Base-by-base conservation (phyloP, 1,284 basidiomycete genomes). In the Trametes polyzona region DNA sequence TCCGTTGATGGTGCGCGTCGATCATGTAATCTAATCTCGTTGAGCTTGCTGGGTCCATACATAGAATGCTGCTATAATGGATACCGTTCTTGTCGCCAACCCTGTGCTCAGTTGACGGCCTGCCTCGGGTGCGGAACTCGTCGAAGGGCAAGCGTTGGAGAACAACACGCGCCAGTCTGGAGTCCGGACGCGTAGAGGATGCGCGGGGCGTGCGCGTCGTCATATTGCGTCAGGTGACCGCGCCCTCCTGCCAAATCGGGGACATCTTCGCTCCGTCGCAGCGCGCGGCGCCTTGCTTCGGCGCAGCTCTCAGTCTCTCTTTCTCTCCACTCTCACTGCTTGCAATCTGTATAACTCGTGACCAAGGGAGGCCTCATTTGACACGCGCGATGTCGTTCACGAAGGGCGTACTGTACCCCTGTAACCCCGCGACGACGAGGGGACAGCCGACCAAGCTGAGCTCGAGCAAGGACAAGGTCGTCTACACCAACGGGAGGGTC, bases 401-500 rank as follows among this genome's bases (percentile, higher is more conserved):
- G 69, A 74, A 69, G 65, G 69, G 72, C 19, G 78, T 75, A 12
- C 59, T 93, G 21, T 92, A 87, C 69, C 85, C 93, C 4, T 83
- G 86, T 59, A 92, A 90, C 67, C 93, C 93, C 4, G 76, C 76
- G 27, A 93, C 93, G 1, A 75, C 83, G 32, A 82, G 92, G 21
- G 93, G 90, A 14, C 74, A 76, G 53, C 82, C 90, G 4, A 95
- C 93, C 23, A 96, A 95, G 76, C 83, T 98, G 52, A 86, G 86
- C 69, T 84, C 91, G 19, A 84, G 83, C 67, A 93, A 93, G 65
- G 89, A 92, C 71, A 95, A 90, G 77, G 76, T 98, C 57, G 82
- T 93, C 32, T 98, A 98, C 69, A 83, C 89, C 2, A 95, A 93
- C 69, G 94, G 93, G 39, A 86, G 90, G 71, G 86, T 86, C 23